Evolutionary conservation across 441 rosid species (phyloP).

Genomic region (Euphorbia corollata): DNA sequence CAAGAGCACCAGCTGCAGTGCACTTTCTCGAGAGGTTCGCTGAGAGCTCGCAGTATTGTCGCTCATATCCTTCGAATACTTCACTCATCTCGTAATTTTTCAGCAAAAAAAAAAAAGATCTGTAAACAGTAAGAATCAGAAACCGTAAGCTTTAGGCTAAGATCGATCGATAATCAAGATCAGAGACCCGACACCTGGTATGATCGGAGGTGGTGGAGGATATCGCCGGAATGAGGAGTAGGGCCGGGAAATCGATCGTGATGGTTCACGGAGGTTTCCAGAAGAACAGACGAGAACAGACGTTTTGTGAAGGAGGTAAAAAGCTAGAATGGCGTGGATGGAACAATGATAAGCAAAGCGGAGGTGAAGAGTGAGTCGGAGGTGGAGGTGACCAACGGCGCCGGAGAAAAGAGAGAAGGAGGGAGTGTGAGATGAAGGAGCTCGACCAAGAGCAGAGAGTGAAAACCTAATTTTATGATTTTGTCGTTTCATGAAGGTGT

Average conservation of each 20-base stretch:
- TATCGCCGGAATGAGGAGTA: slow-evolving; percentile 12
- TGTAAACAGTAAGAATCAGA: not conserved
- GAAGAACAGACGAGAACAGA: not conserved
- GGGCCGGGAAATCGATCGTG: not conserved
- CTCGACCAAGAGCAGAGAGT: too few relatives aligned
- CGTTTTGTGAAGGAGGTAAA: not conserved
- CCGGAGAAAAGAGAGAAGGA: too few relatives aligned
- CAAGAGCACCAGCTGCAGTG: slow-evolving; percentile 43
- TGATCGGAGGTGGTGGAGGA: not conserved
- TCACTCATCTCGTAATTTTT: slow-evolving; percentile 48
- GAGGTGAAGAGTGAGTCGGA: too few relatives aligned
- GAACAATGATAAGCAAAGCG: not conserved
- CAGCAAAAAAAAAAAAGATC: not conserved
- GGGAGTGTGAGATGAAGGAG: too few relatives aligned
- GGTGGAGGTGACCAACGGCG: too few relatives aligned
- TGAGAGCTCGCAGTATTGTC: slow-evolving; percentile 84
- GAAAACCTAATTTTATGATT: too few relatives aligned
- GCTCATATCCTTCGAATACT: slow-evolving; percentile 77
- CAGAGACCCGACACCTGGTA: not conserved
- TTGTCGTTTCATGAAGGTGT: too few relatives aligned
- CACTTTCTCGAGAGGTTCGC: slow-evolving; percentile 66
- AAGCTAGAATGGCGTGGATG: not conserved
- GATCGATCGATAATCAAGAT: not conserved
- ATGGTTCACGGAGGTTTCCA: not conserved
- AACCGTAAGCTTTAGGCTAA: not conserved